Conservation (phyloP, 2,329 filamentous ascomycete species). For the Paracoccidioides brasiliensis region DNA sequence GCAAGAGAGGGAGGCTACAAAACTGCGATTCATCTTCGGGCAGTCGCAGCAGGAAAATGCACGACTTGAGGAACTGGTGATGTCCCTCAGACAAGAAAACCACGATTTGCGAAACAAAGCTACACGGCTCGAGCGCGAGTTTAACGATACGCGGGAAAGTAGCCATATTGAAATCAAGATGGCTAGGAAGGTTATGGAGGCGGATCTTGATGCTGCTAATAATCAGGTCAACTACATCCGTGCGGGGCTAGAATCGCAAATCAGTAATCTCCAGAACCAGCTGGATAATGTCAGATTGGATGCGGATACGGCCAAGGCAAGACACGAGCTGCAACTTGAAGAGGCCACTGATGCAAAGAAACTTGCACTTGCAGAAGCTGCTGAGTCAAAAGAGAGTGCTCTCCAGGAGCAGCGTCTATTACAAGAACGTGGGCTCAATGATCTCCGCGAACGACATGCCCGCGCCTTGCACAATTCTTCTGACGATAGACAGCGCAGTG, state of each 20-base stretch:
- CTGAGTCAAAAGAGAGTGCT: conserved; percentile 40
- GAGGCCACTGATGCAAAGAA: conserved; percentile 60
- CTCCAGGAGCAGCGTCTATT: conserved; percentile 47
- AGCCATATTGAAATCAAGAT: conserved; percentile 70
- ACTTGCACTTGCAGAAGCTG: conserved; percentile 42
- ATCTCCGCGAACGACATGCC: conserved; percentile 62
- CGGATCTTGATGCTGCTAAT: conserved; percentile 70
- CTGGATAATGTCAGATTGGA: conserved; percentile 68
- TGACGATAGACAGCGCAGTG: conserved; percentile 70
- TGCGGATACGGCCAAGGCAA: conserved; percentile 64
- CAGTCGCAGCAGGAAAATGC: conserved; percentile 46
- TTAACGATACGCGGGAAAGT: conserved; percentile 69
- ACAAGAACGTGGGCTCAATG: conserved; percentile 61
- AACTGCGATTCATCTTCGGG: conserved; percentile 67
- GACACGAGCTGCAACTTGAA: conserved; percentile 72
- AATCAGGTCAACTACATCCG: conserved; percentile 62
- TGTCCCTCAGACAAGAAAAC: conserved; percentile 41
- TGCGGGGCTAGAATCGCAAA: conserved; percentile 67
- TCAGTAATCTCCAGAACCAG: conserved; percentile 57
- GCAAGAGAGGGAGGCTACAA: conserved; percentile 63
- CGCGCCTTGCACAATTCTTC: conserved; percentile 57
- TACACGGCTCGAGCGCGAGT: conserved; percentile 63
- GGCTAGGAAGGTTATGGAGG: conserved; percentile 63
- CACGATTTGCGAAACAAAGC: conserved; percentile 57
- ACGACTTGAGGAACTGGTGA: conserved; percentile 47